phyloP scores from a whole-genome alignment of 192 early-diverging fungal species.

The Backusella morwellensis region DNA sequence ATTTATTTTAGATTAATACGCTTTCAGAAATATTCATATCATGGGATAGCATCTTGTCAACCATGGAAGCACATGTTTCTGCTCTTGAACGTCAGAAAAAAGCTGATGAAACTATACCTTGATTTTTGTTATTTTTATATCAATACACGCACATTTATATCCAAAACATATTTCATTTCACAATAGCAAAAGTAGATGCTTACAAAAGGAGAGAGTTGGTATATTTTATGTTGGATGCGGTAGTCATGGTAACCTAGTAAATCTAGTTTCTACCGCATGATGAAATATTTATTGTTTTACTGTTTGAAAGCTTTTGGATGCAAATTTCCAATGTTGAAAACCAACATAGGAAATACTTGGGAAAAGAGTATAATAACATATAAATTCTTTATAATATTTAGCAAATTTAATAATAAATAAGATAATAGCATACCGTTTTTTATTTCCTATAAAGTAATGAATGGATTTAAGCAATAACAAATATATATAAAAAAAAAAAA shows the following conservation, averaged over 20 bases:
- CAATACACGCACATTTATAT: background rate
- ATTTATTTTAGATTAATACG: slow-evolving; percentile 37
- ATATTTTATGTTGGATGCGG: too few species aligned
- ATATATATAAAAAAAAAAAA: background rate
- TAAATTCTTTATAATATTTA: too few species aligned
- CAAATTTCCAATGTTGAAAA: too few species aligned
- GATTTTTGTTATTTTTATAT: background rate
- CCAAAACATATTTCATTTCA: background rate
- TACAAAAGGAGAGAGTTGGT: too few species aligned
- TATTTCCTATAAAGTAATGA: slow-evolving; percentile 7
- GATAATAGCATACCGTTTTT: background rate
- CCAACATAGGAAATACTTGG: too few species aligned
- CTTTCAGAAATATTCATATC: slow-evolving; percentile 49
- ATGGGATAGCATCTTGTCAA: slow-evolving; percentile 43
- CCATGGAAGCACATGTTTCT: slow-evolving; percentile 37
- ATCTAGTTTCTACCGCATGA: too few species aligned
- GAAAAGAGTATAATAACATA: too few species aligned
- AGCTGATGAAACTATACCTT: slow-evolving; percentile 5
- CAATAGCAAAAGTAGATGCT: too few species aligned
- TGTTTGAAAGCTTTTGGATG: too few species aligned
- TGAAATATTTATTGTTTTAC: too few species aligned
- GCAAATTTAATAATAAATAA: background rate
- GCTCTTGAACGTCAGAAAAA: slow-evolving; percentile 29
- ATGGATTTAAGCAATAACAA: background rate
- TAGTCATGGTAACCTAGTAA: too few species aligned